Evolutionary conservation across 2,329 filamentous ascomycete species (phyloP).

Genomic region (Fusarium mundagurra): DNA sequence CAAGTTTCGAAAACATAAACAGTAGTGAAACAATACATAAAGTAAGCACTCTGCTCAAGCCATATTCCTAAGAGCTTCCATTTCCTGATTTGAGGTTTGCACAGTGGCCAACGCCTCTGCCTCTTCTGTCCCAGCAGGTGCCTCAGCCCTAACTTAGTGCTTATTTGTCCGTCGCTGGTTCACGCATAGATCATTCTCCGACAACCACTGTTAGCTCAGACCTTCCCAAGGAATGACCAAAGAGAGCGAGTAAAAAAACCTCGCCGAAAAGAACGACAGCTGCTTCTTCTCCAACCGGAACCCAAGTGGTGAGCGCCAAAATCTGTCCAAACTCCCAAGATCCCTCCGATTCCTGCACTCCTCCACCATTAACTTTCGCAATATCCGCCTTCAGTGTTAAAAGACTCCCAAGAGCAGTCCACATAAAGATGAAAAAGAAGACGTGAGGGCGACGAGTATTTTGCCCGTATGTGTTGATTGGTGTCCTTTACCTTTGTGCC

Average conservation of each 20-base stretch:
- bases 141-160: accelerated
- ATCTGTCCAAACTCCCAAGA: neutral
- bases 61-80: neutral
- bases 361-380: neutral
- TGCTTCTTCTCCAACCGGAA: accelerated
- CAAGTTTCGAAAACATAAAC: too few relatives aligned
- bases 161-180: neutral
- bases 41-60: neutral
- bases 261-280: neutral
- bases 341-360: neutral
- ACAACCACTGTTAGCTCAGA: accelerated
- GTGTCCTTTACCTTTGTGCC: too few relatives aligned
- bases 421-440: neutral
- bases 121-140: neutral
- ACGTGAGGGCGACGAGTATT: too few relatives aligned
- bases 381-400: accelerated
- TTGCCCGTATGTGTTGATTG: too few relatives aligned
- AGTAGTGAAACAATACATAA: too few relatives aligned
- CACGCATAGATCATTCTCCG: neutral
- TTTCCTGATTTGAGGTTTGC: accelerated
- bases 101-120: neutral
- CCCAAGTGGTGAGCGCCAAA: neutral
- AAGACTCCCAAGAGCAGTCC: neutral
- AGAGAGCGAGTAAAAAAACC: accelerated
- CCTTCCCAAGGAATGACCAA: accelerated